These are phyloP conservation scores for Teratosphaeria viscida DNA, from an alignment of 2,329 filamentous ascomycete species.

Conservation along the genomic window DNA sequence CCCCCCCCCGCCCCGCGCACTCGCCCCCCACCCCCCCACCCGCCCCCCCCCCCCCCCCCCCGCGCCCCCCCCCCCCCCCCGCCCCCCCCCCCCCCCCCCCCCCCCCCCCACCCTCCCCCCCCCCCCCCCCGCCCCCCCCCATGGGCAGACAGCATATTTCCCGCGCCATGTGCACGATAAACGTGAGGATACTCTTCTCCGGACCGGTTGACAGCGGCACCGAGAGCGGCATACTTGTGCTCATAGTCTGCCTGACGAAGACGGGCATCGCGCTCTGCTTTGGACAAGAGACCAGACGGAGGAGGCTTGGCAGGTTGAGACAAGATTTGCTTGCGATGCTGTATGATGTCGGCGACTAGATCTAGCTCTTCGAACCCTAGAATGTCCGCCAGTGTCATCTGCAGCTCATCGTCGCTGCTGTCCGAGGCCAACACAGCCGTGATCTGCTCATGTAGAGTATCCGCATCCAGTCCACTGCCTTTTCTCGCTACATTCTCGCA, in stretches of 20 bases:
- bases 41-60: too few species aligned
- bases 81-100: too few species aligned
- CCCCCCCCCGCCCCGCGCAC: too few species aligned
- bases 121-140: too few species aligned
- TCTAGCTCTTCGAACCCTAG: constrained; percentile 91
- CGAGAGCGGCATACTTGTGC: constrained; percentile 69
- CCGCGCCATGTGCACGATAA: constrained; percentile 71
- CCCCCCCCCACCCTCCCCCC: too few species aligned
- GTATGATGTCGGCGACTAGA: constrained; percentile 81
- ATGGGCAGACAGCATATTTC: constrained; percentile 70
- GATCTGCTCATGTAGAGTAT: constrained; percentile 69
- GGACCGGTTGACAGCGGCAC: constrained; percentile 57
- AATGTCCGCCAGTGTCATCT: constrained; percentile 79
- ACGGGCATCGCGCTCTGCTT: constrained; percentile 66
- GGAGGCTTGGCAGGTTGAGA: constrained; percentile 26
- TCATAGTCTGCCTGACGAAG: constrained; percentile 65
- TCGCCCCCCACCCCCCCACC: too few species aligned
- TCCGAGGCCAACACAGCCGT: constrained; percentile 61
- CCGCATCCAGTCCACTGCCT: constrained; percentile 56
- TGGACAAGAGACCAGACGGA: constrained; percentile 53
- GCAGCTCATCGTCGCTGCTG: constrained; percentile 70
- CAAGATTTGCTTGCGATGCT: constrained; percentile 60
- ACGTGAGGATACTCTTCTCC: constrained; percentile 85
- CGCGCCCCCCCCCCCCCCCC: too few species aligned
- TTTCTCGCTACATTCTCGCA: constrained; percentile 56